phyloP scores from a whole-genome alignment of 2,329 filamentous ascomycete genomes.

The Epichloe glyceriae region DNA sequence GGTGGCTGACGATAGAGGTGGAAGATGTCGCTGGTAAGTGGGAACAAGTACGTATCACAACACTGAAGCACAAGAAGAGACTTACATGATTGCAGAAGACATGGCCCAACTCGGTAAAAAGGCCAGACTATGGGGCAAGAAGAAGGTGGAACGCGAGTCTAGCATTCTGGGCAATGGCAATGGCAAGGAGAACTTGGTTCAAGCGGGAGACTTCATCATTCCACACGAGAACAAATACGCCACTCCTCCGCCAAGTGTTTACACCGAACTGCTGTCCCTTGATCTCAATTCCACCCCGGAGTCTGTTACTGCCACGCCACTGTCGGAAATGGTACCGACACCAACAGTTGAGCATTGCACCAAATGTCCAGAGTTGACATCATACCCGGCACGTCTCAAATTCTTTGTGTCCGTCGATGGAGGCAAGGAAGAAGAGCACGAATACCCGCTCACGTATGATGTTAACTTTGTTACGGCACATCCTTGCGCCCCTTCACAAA shows the following conservation, averaged over 20 bases:
- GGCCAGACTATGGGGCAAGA: constrained; percentile 49
- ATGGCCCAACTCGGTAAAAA: constrained; percentile 37
- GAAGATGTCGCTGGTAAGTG: constrained; percentile 38
- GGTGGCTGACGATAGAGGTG: constrained; percentile 47
- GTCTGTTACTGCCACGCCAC: constrained; percentile 31
- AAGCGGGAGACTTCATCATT: constrained; percentile 50
- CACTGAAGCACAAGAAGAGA: neutral
- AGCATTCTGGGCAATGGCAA: constrained; percentile 48
- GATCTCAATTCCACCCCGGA: constrained; percentile 33
- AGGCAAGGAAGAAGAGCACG: constrained; percentile 26
- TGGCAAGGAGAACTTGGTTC: constrained; percentile 37
- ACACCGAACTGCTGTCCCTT: constrained; percentile 36
- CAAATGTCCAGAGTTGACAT: constrained; percentile 20
- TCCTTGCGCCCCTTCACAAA: constrained; percentile 46
- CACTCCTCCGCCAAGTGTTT: constrained; percentile 32
- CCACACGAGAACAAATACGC: constrained; percentile 43
- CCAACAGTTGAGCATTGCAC: constrained; percentile 22
- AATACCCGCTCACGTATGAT: constrained; percentile 39
- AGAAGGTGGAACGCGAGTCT: constrained; percentile 45
- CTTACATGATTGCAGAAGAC: constrained; percentile 26
- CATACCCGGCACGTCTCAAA: constrained; percentile 22
- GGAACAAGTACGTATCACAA: neutral
- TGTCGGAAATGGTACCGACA: constrained; percentile 26
- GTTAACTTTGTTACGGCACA: constrained; percentile 54
- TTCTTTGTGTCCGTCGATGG: constrained; percentile 26